phyloP scores from a whole-genome alignment of 345 rosid species.

The Eucalyptus marginata region DNA sequence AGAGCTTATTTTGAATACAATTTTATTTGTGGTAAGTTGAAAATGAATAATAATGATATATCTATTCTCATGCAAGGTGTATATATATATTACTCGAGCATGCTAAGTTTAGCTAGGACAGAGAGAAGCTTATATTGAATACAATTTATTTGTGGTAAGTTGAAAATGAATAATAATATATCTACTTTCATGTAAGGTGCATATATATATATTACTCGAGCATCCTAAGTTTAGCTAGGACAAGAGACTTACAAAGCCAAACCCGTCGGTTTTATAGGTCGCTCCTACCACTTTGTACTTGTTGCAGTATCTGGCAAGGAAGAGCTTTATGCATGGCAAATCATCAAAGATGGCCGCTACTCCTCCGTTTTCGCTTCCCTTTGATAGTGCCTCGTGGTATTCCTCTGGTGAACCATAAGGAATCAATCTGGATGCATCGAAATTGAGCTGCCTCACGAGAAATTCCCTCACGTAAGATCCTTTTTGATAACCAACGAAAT shows the following conservation, averaged over 20 bases:
- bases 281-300: neutral
- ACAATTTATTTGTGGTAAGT: neutral
- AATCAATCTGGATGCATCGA: neutral
- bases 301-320: neutral
- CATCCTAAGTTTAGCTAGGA: neutral
- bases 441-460: constrained; percentile 7
- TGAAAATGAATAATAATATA: neutral
- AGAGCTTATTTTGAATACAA: too few species aligned
- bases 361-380: constrained; percentile 18
- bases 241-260: neutral
- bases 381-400: constrained; percentile 11
- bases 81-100: too few species aligned
- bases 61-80: neutral
- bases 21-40: neutral
- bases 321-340: neutral
- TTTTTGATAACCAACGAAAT: constrained; percentile 22
- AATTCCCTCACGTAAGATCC: constrained; percentile 19
- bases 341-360: constrained; percentile 1
- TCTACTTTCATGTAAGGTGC: neutral
- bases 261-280: neutral
- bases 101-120: neutral
- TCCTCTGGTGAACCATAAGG: constrained; percentile 3
- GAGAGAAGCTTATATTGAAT: neutral
- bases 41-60: neutral
- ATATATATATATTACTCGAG: too few species aligned